Evolutionary conservation across 192 early-diverging fungal genomes (phyloP).

Genomic region (Gryganskiella cystojenkinii): DNA sequence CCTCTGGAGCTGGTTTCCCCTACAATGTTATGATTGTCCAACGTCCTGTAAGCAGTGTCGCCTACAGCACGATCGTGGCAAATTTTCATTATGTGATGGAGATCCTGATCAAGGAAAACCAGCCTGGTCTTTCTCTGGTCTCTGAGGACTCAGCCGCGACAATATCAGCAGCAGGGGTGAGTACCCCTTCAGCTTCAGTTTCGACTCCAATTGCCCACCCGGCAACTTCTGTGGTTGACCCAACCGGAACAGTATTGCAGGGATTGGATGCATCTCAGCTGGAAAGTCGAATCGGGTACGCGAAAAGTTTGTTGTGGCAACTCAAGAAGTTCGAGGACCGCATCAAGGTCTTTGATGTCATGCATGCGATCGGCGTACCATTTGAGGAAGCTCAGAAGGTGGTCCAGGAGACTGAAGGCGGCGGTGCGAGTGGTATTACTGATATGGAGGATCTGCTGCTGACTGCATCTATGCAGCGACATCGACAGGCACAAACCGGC

Average conservation of each 20-base stretch:
- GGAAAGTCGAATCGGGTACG: conserved; percentile 57
- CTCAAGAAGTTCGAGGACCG: conserved; percentile 54
- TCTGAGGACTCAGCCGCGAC: conserved; percentile 9
- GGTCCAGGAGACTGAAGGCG: conserved; percentile 33
- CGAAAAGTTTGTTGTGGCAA: conserved; percentile 56
- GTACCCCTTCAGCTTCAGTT: conserved; percentile 19
- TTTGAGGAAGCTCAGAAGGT: conserved; percentile 58
- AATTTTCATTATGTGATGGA: conserved; percentile 60
- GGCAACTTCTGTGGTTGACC: not conserved
- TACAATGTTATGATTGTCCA: conserved; percentile 48
- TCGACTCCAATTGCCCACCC: conserved; percentile 2
- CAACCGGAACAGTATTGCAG: conserved; percentile 7
- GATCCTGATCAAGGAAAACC: conserved; percentile 53
- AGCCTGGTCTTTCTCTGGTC: conserved; percentile 17
- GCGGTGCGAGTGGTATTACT: too few species aligned
- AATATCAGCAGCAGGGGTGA: conserved; percentile 1
- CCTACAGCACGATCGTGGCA: conserved; percentile 35
- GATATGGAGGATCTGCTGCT: conserved; percentile 46
- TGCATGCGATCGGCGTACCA: conserved; percentile 57
- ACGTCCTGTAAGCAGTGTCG: conserved; percentile 22
- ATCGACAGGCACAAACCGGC: conserved; percentile 3
- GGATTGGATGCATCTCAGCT: conserved; percentile 39
- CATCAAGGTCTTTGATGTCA: conserved; percentile 55
- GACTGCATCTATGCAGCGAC: conserved; percentile 21
- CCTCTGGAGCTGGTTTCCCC: conserved; percentile 13